These are phyloP conservation scores for Phaeoacremonium minimum DNA, from an alignment of 2,329 filamentous ascomycete species.

Conservation along the genomic window DNA sequence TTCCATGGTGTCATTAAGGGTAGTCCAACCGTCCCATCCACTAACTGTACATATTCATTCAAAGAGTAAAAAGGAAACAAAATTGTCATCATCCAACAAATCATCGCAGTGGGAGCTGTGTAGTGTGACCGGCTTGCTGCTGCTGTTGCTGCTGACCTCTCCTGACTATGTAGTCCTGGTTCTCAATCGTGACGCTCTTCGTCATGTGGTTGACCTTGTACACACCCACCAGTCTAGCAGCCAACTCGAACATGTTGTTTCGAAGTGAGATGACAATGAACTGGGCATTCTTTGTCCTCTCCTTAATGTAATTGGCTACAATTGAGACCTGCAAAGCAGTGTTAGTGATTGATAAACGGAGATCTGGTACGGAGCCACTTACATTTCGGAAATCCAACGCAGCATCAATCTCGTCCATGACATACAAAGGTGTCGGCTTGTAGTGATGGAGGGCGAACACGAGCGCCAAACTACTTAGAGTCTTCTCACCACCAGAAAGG, in stretches of 20 bases:
- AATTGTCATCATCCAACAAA: neutral
- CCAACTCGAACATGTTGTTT: slow-evolving; percentile 99
- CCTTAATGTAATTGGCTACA: slow-evolving; percentile 98
- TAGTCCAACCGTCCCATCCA: neutral
- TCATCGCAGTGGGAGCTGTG: slow-evolving; percentile 9
- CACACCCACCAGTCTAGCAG: slow-evolving; percentile 89
- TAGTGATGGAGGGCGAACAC: slow-evolving; percentile 99
- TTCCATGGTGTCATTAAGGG: slow-evolving; percentile 9
- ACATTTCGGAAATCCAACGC: slow-evolving; percentile 97
- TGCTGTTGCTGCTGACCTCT: slow-evolving; percentile 26
- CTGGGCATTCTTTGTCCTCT: slow-evolving; percentile 97
- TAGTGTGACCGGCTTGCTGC: slow-evolving; percentile 12
- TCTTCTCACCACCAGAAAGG: slow-evolving; percentile 94
- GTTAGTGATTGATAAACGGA: neutral
- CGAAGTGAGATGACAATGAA: slow-evolving; percentile 97
- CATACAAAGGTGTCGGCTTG: slow-evolving; percentile 94
- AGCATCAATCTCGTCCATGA: slow-evolving; percentile 99
- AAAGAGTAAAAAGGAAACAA: neutral
- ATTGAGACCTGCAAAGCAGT: slow-evolving; percentile 72
- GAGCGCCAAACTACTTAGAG: slow-evolving; percentile 82
- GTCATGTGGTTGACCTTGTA: slow-evolving; percentile 99
- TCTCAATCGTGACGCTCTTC: slow-evolving; percentile 87
- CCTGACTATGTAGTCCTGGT: slow-evolving; percentile 66
- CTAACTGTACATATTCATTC: neutral
- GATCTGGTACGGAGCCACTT: slow-evolving; percentile 35